Base-by-base conservation (phyloP, 2,329 filamentous ascomycete species). In the Xylariaceae sp. region DNA sequence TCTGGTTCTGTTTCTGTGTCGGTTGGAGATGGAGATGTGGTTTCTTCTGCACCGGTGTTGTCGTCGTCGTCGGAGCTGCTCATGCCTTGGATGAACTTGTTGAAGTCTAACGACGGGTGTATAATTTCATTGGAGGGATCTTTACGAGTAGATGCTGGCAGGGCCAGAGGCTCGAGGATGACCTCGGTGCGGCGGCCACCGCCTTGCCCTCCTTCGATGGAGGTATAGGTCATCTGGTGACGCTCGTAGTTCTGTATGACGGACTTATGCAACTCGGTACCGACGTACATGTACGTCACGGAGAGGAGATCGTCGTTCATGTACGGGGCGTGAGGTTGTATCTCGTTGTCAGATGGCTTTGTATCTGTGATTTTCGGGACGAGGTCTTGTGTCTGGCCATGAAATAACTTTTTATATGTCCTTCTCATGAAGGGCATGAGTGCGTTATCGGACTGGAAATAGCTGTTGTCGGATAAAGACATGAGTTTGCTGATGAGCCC, bases 151-250 rank as follows among this genome's bases (percentile, higher is more conserved):
- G n/a, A n/a, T n/a, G n/a, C n/a, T n/a, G n/a, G n/a, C n/a, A n/a
- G 16, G 7, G 21, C 22, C 10, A 51, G 45, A 6, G 68, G 66
- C 34, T 72, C 65, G 6, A 82, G 65, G 2, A 65, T 69, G 20
- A 82, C 59, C 55, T 77, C 73, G 17, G 73, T 69, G n/a, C 74
- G 67, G 11, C 70, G 71, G 5, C 76, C 76, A 40, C 72, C 73
- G 47, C 74, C 71, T 40, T 68, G 67, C 0, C 76, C 76, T 5
- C 68, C 74, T 49, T 80, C 72, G 49, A 79, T 67, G 54, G 67
- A 72, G 17, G 68, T 75, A 66, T 80, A 79, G 6, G 65, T 67
- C 7, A 82, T 62, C 10, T 59, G 71, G 61, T 74, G 70, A 35
- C 66, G 68, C 6, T 64, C 50, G 59, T 71, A 74, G 2, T 67